Evolutionary conservation across 1,284 basidiomycete genomes (phyloP).

Genomic region (Chondrostereum purpureum): DNA sequence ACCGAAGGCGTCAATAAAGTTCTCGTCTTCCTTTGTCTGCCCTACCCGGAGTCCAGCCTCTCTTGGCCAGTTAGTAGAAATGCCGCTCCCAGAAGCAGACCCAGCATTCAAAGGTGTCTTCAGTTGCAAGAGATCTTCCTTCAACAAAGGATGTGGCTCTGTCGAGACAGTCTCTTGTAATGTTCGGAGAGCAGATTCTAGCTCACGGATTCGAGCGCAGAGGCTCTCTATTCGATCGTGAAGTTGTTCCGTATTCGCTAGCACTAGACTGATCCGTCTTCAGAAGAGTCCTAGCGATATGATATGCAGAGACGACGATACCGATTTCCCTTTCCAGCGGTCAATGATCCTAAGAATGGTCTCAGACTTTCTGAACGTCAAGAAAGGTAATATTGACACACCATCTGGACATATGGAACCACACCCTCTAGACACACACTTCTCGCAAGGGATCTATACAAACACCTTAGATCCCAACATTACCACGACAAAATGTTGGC

Average conservation of each 20-base stretch:
- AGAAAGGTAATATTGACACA: no score
- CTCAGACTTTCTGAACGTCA: no score
- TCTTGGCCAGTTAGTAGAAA: no score
- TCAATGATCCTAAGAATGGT: constrained; percentile 45
- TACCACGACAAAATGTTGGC: constrained; percentile 6
- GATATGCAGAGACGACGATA: constrained; percentile 10
- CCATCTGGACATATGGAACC: constrained; percentile 67
- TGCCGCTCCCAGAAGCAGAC: neutral
- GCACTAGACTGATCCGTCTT: constrained; percentile 52
- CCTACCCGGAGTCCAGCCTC: constrained; percentile 7
- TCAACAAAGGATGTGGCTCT: constrained; percentile 40
- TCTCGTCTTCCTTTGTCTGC: constrained; percentile 32
- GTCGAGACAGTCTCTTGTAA: constrained; percentile 42
- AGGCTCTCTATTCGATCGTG: constrained; percentile 56
- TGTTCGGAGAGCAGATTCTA: constrained; percentile 48
- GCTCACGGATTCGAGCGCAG: constrained; percentile 44
- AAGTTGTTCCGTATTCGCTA: constrained; percentile 60
- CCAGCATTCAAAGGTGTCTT: constrained; percentile 10
- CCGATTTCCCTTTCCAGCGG: constrained; percentile 51
- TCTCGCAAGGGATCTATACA: constrained; percentile 61
- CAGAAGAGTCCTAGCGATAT: neutral
- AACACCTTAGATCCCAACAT: constrained; percentile 3
- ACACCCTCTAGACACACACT: constrained; percentile 63
- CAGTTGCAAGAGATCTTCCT: constrained; percentile 18
- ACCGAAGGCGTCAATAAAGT: constrained; percentile 55